A percentile compares a stretch with the other conserved stretches of the same genome.
Evolutionary conservation across 768 basidiomycete genomes (phyloP).

Genomic region (Naematelia aurantialba): DNA sequence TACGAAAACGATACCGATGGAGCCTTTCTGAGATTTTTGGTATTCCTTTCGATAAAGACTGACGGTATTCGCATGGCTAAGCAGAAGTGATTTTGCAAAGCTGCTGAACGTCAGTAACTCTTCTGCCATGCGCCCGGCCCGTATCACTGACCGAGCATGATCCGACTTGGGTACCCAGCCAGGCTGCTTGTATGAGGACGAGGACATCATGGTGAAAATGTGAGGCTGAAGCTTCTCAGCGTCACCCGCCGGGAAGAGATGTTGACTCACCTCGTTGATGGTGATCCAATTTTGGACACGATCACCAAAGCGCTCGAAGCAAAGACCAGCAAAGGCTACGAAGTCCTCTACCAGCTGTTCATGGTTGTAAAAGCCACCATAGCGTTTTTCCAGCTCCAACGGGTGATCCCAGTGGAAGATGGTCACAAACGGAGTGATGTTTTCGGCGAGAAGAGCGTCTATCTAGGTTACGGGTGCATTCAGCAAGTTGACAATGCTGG

Average conservation of each 20-base stretch:
- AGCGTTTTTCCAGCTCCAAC: constrained; percentile 24
- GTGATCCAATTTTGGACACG: constrained; percentile 45
- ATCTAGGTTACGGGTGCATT: too few species aligned
- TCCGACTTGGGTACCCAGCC: constrained; percentile 16
- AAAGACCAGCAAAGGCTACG: constrained; percentile 23
- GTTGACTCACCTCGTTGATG: too few species aligned
- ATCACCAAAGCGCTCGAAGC: constrained; percentile 39
- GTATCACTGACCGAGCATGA: background rate
- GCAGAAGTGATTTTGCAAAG: background rate
- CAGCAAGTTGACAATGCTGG: too few species aligned
- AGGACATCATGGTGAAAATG: constrained; percentile 26
- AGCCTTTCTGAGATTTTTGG: constrained; percentile 29
- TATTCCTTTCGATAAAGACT: constrained; percentile 31
- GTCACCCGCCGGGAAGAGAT: too few species aligned
- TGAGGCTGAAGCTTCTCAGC: too few species aligned
- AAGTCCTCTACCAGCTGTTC: constrained; percentile 28
- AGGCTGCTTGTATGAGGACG: constrained; percentile 5
- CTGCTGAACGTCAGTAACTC: background rate
- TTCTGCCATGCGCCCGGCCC: background rate
- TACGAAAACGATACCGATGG: constrained; percentile 32
- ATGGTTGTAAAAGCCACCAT: constrained; percentile 23
- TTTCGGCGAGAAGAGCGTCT: constrained; percentile 30
- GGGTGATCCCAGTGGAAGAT: constrained; percentile 45
- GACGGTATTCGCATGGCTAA: constrained; percentile 29
- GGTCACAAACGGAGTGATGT: constrained; percentile 35